A percentile compares a stretch with the other conserved stretches of the same genome.
Evolutionary conservation across 2,329 filamentous ascomycete genomes (phyloP).

Genomic region (Cordyceps javanica): DNA sequence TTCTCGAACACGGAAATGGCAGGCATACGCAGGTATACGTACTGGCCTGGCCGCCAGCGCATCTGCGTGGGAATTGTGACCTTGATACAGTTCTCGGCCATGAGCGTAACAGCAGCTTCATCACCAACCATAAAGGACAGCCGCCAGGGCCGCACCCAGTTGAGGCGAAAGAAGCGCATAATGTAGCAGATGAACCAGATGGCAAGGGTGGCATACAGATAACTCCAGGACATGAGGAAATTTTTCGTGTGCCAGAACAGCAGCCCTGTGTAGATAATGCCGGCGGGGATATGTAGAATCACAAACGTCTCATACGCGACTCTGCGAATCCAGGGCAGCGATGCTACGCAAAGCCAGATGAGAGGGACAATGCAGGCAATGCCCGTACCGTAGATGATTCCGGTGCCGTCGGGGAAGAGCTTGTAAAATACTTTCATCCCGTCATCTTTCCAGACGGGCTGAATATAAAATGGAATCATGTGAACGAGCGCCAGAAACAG

Average conservation of each 20-base stretch:
- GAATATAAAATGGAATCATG: constrained; percentile 82
- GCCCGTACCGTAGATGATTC: constrained; percentile 79
- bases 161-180: constrained; percentile 74
- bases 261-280: constrained; percentile 72
- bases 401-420: constrained; percentile 59
- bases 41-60: constrained; percentile 89
- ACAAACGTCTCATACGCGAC: constrained; percentile 83
- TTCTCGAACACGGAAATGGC: constrained; percentile 87
- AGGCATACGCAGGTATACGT: constrained; percentile 90
- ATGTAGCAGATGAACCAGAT: constrained; percentile 75
- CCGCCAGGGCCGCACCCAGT: constrained; percentile 78
- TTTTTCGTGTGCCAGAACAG: constrained; percentile 97
- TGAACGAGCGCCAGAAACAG: constrained; percentile 79
- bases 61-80: constrained; percentile 90
- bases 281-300: constrained; percentile 72
- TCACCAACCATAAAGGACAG: constrained; percentile 82
- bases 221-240: constrained; percentile 83
- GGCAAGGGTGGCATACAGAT: constrained; percentile 72
- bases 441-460: constrained; percentile 76
- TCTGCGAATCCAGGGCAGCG: constrained; percentile 69
- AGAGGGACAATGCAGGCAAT: constrained; percentile 76
- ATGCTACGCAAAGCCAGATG: constrained; percentile 76
- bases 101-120: constrained; percentile 80
- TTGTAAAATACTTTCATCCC: constrained; percentile 64
- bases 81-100: constrained; percentile 93